Percentiles rank a stretch among this genome's conserved stretches.
Conservation (phyloP, 2,329 filamentous ascomycete species). For the Xylariales sp. region DNA sequence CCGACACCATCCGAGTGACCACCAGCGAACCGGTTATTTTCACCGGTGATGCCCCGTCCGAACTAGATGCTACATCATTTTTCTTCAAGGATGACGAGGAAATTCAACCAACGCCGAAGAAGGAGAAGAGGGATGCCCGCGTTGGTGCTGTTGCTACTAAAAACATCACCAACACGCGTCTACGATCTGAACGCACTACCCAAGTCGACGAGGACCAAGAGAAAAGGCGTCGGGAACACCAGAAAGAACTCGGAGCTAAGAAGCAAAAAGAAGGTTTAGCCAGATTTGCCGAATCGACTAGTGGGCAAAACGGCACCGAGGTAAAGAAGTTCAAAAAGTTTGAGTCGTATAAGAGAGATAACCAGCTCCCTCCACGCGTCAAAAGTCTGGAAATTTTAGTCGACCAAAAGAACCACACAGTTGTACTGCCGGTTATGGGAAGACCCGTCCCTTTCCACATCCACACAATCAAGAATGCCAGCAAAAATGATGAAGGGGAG, state of each 20-base stretch:
- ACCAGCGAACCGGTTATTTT: conserved; percentile 85
- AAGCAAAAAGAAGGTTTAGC: conserved; percentile 91
- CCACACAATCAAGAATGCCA: conserved; percentile 97
- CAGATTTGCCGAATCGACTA: conserved; percentile 86
- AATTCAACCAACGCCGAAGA: conserved; percentile 85
- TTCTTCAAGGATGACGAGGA: conserved; percentile 99
- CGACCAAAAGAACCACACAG: conserved; percentile 87
- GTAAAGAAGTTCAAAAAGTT: conserved; percentile 99
- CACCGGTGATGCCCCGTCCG: conserved; percentile 90
- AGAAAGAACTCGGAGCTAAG: conserved; percentile 86
- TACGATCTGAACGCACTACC: conserved; percentile 89
- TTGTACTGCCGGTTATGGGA: conserved; percentile 96
- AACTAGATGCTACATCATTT: conserved; percentile 94
- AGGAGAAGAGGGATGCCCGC: conserved; percentile 85
- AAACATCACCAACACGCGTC: conserved; percentile 93
- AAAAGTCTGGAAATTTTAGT: conserved; percentile 90
- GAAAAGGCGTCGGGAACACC: conserved; percentile 86
- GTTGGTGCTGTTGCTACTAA: conserved; percentile 91
- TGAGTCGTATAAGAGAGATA: conserved; percentile 98
- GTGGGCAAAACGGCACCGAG: conserved; percentile 86
- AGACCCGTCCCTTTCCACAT: conserved; percentile 98
- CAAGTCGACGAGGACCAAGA: conserved; percentile 92
- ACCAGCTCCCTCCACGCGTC: conserved; percentile 85
- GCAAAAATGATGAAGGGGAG: conserved; percentile 95
- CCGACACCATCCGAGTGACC: conserved; percentile 92